These are phyloP conservation scores for Colletotrichum sp. DNA, from an alignment of 2,329 filamentous ascomycete species.

Conservation along the genomic window DNA sequence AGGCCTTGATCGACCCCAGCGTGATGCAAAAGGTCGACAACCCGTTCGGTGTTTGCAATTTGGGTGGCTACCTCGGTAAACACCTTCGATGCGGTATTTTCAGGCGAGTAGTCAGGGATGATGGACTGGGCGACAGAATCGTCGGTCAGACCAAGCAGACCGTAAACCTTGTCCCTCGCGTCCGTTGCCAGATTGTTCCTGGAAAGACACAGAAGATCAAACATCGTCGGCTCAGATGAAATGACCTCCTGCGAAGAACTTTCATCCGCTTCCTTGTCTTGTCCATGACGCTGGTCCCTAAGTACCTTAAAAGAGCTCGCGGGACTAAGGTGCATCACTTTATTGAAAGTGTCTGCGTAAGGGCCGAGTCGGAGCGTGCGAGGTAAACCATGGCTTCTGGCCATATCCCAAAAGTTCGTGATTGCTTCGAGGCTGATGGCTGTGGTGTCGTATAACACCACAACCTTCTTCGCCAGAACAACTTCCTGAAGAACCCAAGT, in stretches of 20 bases:
- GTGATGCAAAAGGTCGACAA: neutral
- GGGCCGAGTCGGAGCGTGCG: neutral
- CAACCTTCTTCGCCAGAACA: neutral
- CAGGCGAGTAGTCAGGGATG: neutral
- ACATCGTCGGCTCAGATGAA: neutral
- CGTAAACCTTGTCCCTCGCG: neutral
- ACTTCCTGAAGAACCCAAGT: constrained; percentile 16
- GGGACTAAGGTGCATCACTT: neutral
- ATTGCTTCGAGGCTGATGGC: constrained; percentile 3
- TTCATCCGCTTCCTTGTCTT: neutral
- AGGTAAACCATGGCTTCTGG: neutral
- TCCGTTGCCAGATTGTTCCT: constrained; percentile 7
- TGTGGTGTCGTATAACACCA: neutral
- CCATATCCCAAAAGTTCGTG: neutral
- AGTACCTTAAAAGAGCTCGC: neutral
- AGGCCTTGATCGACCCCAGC: neutral
- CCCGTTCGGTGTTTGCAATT: neutral
- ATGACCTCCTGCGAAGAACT: neutral
- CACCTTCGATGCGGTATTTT: neutral
- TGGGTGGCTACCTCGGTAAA: neutral
- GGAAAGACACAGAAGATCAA: neutral
- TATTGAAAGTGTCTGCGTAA: neutral
- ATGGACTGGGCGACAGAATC: neutral
- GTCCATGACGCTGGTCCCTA: neutral
- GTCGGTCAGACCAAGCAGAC: neutral